Evolutionary conservation across 148 eudicot species (phyloP), one percentile per base, ranked within the genome.

Genomic region (Rhododendron kiyosumense): DNA sequence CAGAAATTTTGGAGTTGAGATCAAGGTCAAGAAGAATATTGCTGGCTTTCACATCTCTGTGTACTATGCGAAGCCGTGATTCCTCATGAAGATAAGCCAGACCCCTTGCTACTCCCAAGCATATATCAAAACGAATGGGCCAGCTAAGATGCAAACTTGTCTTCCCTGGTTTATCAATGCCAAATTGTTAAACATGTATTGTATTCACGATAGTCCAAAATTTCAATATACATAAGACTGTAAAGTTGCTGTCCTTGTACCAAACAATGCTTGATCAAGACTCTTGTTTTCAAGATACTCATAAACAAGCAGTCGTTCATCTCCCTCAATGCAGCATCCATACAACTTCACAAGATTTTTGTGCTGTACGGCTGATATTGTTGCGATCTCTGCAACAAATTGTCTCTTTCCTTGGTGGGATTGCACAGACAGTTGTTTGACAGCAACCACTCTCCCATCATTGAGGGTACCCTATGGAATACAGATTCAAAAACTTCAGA

Each of bases 31-130:
- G 94, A 63, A 96, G 92, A 81, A 95, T 93, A 73, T 96, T 96
- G 91, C 99, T 96, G 73, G 99, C 93, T 79, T 96, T 96, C 41
- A 96, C 94, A 87, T 96, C 98, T 88, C 98, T 90, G 86, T 96
- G 99, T 41, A 96, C 96, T 67, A 96, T 94, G 24, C 94, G 90
- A 77, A 94, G 78, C 45, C 94, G 90, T 26, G 98, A 91, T 89
- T 96, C 98, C 88, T 94, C 93, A 73, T 96, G 99, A 86, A 96
- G 97, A 87, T 96, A 95, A 83, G 94, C 85, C 43, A 96, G 92
- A 63, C 99, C 99, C 83, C 92, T 89, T 86, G 98, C 97, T 48
- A 96, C 95, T 84, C 76, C 76, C 38, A 71, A 71, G 41, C 38
- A 71, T 71, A 71, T 71, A 71, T 13, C 41, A 15, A 30, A 32